phyloP scores from a whole-genome alignment of 371 early-diverging fungal species.

The Mortierella sp. region DNA sequence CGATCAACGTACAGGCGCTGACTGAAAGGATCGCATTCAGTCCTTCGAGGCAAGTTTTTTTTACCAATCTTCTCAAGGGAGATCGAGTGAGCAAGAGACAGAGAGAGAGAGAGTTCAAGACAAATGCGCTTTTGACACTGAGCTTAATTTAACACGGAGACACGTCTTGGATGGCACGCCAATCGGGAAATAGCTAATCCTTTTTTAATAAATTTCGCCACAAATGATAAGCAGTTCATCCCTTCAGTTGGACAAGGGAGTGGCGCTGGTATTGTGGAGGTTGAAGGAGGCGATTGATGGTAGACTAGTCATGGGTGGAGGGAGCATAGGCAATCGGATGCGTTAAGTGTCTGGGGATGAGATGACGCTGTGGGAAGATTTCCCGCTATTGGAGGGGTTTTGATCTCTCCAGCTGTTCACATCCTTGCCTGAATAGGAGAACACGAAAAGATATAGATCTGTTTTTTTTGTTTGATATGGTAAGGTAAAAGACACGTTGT shows the following conservation, averaged over 20 bases:
- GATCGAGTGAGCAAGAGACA: too few relatives aligned
- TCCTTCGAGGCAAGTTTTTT: conserved; percentile 23
- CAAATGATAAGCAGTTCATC: too few relatives aligned
- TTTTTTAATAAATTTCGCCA: background rate
- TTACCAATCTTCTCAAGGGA: background rate
- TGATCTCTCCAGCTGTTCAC: conserved; percentile 25
- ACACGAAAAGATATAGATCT: background rate
- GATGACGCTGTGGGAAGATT: conserved; percentile 16
- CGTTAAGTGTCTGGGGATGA: conserved; percentile 31
- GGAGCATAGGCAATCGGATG: conserved; percentile 18
- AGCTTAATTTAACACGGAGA: background rate
- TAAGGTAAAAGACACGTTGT: background rate
- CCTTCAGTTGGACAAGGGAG: conserved; percentile 11
- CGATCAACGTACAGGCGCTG: conserved; percentile 12
- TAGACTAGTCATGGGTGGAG: conserved; percentile 14
- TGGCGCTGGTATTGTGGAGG: conserved; percentile 23
- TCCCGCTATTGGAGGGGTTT: conserved; percentile 17
- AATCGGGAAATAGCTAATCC: conserved; percentile 4
- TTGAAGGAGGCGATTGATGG: conserved; percentile 31
- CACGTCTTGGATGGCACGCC: background rate
- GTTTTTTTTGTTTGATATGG: background rate
- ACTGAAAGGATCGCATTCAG: conserved; percentile 28
- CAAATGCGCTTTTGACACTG: background rate
- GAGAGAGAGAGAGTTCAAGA: too few relatives aligned
- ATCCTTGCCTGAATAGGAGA: conserved; percentile 12